Evolutionary conservation across 1,284 basidiomycete genomes (phyloP).

Genomic region (Ganoderma boninense): DNA sequence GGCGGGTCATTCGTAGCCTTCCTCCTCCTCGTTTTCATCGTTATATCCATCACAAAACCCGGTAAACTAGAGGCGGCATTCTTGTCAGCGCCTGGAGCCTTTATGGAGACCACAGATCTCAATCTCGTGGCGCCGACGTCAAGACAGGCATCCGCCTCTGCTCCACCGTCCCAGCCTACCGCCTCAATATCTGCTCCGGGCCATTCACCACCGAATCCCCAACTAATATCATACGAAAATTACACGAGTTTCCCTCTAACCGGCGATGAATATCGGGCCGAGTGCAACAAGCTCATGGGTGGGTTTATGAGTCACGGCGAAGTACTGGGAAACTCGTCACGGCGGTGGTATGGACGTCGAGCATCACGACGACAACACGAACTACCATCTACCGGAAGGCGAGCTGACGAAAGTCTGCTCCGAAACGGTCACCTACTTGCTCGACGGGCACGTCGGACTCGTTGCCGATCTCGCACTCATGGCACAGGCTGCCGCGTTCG

Average conservation of each 20-base stretch:
- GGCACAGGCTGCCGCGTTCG: slow-evolving; percentile 70
- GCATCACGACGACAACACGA: slow-evolving; percentile 51
- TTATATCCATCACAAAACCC: slow-evolving; percentile 59
- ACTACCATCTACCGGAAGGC: slow-evolving; percentile 44
- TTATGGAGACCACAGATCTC: slow-evolving; percentile 23
- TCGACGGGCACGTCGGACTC: slow-evolving; percentile 71
- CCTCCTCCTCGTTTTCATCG: slow-evolving; percentile 58
- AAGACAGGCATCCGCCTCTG: slow-evolving; percentile 6
- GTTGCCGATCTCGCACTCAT: slow-evolving; percentile 69
- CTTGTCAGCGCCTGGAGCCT: slow-evolving; percentile 39
- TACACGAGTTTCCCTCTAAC: slow-evolving; percentile 68
- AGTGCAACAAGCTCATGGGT: slow-evolving; percentile 59
- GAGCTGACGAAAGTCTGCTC: slow-evolving; percentile 52
- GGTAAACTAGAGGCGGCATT: slow-evolving; percentile 56
- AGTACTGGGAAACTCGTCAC: slow-evolving; percentile 59
- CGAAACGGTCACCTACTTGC: slow-evolving; percentile 73
- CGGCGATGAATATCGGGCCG: slow-evolving; percentile 59
- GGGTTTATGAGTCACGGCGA: slow-evolving; percentile 59
- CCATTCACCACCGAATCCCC: not conserved
- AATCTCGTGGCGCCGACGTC: slow-evolving; percentile 10
- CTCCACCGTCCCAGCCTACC: not conserved
- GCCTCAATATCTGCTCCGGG: not conserved
- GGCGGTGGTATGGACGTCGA: slow-evolving; percentile 51
- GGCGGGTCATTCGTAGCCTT: slow-evolving; percentile 56
- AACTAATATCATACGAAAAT: slow-evolving; percentile 62